These are phyloP conservation scores for Elongisporangium undulatum DNA, from an alignment of 352 stramenopile genomes.

Conservation along the genomic window DNA sequence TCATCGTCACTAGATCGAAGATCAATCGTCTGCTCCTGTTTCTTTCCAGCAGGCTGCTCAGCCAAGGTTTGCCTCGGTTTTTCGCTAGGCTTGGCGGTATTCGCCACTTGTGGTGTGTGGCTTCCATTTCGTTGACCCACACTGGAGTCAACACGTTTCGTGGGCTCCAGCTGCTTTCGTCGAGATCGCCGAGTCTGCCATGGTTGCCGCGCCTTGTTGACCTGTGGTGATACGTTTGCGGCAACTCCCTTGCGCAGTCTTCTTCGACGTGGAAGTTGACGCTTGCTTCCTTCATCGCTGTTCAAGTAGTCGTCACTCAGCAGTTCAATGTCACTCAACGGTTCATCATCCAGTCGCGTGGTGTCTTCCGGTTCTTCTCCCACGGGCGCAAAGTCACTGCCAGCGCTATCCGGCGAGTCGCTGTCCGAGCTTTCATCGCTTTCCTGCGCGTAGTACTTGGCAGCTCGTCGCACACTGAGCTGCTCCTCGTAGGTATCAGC, in stretches of 20 bases:
- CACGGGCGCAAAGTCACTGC: conserved; percentile 38
- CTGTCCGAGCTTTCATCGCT: conserved; percentile 30
- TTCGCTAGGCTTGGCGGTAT: conserved; percentile 1
- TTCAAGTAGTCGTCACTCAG: conserved; percentile 49
- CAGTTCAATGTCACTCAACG: conserved; percentile 24
- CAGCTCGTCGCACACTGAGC: conserved; percentile 15
- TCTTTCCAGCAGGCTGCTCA: conserved; percentile 1
- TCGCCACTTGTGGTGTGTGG: neutral
- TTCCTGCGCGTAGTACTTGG: conserved; percentile 36
- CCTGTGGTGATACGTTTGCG: conserved; percentile 13
- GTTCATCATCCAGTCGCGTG: conserved; percentile 16
- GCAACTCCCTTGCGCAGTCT: conserved; percentile 12
- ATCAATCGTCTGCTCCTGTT: conserved; percentile 15
- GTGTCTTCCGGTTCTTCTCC: conserved; percentile 25
- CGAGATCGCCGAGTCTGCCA: neutral
- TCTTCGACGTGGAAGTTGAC: conserved; percentile 7
- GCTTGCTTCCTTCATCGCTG: conserved; percentile 23
- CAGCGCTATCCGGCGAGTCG: conserved; percentile 8
- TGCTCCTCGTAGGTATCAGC: conserved; percentile 39
- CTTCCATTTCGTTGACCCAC: neutral
- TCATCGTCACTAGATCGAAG: conserved; percentile 26
- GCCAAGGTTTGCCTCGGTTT: neutral
- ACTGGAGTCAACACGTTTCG: neutral
- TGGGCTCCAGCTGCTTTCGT: neutral
- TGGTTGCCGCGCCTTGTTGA: neutral